phyloP scores from a whole-genome alignment of 1,139 yeast genomes.

The Debaryomycetaceae sp. region DNA sequence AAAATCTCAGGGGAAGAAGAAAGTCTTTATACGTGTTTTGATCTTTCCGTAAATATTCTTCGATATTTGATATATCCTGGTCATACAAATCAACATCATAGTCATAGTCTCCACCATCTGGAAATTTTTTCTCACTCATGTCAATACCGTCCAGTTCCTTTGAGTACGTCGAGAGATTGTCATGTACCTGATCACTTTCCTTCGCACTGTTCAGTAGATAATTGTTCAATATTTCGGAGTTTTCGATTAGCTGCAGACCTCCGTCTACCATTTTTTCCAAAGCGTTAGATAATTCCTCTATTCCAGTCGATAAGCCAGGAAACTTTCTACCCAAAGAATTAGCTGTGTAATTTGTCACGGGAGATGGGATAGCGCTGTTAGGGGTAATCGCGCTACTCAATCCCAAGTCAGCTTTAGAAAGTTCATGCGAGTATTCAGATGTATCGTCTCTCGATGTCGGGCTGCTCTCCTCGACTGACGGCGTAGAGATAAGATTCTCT shows the following conservation, averaged over 20 bases:
- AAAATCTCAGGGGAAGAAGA: not conserved
- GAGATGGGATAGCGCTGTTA: not conserved
- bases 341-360: not conserved
- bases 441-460: not conserved
- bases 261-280: conserved; percentile 28
- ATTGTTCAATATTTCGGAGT: conserved; percentile 26
- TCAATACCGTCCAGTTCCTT: not conserved
- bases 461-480: not conserved
- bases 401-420: not conserved
- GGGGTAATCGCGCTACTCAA: not conserved
- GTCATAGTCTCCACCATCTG: not conserved
- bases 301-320: conserved; percentile 21
- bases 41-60: conserved; percentile 1
- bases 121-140: not conserved
- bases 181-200: not conserved
- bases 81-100: conserved; percentile 14
- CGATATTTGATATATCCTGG: conserved; percentile 16
- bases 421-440: not conserved
- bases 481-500: not conserved
- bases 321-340: conserved; percentile 3
- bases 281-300: conserved; percentile 26
- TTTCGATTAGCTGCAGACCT: conserved; percentile 22
- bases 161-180: not conserved
- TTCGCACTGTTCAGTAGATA: conserved; percentile 12
- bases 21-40: not conserved